A percentile compares a stretch with the other conserved stretches of the same genome.
Evolutionary conservation across 2,329 filamentous ascomycete genomes (phyloP).

Genomic region (Penicillium vulpinum): DNA sequence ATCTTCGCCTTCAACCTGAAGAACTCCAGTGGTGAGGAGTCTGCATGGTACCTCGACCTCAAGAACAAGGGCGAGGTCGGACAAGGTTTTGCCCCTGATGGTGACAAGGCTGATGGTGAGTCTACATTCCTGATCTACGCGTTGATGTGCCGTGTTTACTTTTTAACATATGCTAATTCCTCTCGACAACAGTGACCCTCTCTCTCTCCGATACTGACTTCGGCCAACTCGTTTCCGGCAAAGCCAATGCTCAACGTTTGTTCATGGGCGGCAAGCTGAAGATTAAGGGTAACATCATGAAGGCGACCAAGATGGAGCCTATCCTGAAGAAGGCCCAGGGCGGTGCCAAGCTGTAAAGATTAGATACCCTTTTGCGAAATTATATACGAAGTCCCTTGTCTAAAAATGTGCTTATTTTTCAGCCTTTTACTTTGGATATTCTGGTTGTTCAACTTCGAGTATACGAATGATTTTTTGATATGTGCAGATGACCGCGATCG

Average conservation of each 20-base stretch:
- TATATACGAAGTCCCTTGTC: constrained; percentile 7
- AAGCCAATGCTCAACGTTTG: constrained; percentile 89
- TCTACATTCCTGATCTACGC: constrained; percentile 1
- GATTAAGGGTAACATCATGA: constrained; percentile 98
- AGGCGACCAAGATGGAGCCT: constrained; percentile 91
- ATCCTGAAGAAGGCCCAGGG: constrained; percentile 84
- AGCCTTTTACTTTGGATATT: neutral
- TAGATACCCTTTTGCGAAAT: constrained; percentile 48
- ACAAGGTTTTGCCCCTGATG: constrained; percentile 66
- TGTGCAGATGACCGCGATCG: neutral
- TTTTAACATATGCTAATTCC: constrained; percentile 5
- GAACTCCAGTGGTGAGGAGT: constrained; percentile 75
- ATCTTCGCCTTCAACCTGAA: constrained; percentile 92
- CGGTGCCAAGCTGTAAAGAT: constrained; percentile 69
- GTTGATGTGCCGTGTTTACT: neutral
- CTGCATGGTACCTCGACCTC: constrained; percentile 93
- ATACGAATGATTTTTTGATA: neutral
- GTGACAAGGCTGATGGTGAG: constrained; percentile 80
- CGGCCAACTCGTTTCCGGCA: constrained; percentile 74
- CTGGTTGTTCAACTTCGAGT: neutral
- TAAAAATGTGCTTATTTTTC: neutral
- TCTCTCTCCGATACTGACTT: constrained; percentile 84
- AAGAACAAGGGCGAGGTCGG: constrained; percentile 84
- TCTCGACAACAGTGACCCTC: constrained; percentile 68
- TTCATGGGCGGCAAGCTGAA: constrained; percentile 99